Percentiles rank a stretch among this genome's conserved stretches.
Conservation (phyloP, 345 rosid genomes). For the Dimocarpus longan region DNA sequence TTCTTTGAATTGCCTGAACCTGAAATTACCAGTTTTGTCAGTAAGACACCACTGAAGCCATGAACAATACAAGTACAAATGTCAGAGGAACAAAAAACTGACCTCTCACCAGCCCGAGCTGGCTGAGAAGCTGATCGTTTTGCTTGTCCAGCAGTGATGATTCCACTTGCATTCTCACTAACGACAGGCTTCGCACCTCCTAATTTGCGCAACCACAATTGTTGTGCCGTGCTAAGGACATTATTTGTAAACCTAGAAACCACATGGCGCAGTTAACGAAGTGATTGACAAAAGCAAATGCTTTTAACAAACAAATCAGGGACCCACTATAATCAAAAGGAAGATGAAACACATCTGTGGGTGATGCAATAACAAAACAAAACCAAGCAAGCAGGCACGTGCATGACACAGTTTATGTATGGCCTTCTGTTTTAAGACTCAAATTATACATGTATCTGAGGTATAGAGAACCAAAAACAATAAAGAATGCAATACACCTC, state of each 20-base stretch:
- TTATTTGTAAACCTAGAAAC: conserved; percentile 87
- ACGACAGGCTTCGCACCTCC: conserved; percentile 93
- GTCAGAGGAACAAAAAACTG: conserved; percentile 15
- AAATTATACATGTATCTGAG: background rate
- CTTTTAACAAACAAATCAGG: conserved; percentile 4
- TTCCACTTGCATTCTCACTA: conserved; percentile 77
- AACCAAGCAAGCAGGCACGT: background rate
- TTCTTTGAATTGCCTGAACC: conserved; percentile 78
- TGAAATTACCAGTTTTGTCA: conserved; percentile 37
- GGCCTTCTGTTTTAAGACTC: background rate
- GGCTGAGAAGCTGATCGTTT: conserved; percentile 83
- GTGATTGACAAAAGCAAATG: background rate
- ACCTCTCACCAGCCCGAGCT: conserved; percentile 73
- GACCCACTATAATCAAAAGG: background rate
- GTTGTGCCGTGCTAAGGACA: conserved; percentile 95
- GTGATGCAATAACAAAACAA: background rate
- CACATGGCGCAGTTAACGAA: conserved; percentile 9
- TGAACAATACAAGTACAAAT: conserved; percentile 9
- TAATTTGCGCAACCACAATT: conserved; percentile 91
- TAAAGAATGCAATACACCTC: background rate
- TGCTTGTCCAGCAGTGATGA: conserved; percentile 93
- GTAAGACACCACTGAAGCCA: conserved; percentile 17
- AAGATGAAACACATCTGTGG: background rate
- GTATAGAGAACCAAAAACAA: background rate
- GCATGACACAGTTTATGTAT: background rate